Conservation (phyloP, 225 moss, liverwort and hornwort species). For the Pseudoscleropodium purum region DNA sequence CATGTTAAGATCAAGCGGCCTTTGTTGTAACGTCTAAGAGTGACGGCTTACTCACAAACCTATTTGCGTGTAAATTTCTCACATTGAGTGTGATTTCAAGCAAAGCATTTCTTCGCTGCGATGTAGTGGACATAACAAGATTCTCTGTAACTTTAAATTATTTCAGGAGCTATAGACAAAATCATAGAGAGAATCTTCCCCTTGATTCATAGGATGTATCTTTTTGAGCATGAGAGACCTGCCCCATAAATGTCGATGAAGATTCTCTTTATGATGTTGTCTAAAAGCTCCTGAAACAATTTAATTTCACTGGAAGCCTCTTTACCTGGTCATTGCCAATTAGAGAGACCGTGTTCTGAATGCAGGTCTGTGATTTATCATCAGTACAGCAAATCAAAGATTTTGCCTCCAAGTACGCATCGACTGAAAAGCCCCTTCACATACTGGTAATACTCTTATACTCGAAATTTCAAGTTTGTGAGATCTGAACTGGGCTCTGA, state of each 20-base stretch:
- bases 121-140: background rate
- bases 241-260: background rate
- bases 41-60: background rate
- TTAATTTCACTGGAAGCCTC: background rate
- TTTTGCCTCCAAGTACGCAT: slow-evolving; percentile 40
- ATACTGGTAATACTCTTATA: slow-evolving; percentile 31
- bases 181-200: background rate
- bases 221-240: too few species aligned
- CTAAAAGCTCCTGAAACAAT: background rate
- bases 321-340: background rate
- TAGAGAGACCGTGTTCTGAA: background rate
- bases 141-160: background rate
- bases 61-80: background rate
- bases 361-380: slow-evolving; percentile 76
- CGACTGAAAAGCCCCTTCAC: slow-evolving; percentile 51
- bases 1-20: background rate
- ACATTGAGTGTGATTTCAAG: background rate
- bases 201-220: too few species aligned
- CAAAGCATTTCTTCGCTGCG: background rate
- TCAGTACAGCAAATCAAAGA: slow-evolving; percentile 60
- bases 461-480: background rate
- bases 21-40: background rate
- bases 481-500: background rate
- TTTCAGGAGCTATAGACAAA: background rate
- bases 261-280: background rate